phyloP scores from a whole-genome alignment of 345 rosid species.

The Eucalyptus erythrocorys region DNA sequence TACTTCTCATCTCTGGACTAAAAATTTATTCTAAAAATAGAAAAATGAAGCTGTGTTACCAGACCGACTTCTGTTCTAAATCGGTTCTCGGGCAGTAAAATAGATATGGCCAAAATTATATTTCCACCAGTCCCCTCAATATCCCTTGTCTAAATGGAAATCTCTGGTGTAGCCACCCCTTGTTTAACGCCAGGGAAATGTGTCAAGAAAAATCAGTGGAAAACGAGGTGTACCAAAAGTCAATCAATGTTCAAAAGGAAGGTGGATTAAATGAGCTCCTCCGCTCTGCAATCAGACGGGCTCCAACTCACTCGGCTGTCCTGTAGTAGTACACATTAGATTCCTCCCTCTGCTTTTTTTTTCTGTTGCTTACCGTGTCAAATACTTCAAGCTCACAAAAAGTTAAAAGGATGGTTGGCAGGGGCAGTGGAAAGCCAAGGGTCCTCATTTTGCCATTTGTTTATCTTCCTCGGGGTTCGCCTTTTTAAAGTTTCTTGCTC shows the following conservation, averaged over 20 bases:
- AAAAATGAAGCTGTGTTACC: too few species aligned
- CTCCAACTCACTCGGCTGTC: constrained; percentile 1
- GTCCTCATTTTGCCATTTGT: background rate
- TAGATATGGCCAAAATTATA: too few species aligned
- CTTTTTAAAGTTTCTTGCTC: background rate
- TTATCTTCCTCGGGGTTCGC: background rate
- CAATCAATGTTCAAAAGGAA: background rate
- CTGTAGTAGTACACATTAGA: background rate
- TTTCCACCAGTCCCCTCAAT: too few species aligned
- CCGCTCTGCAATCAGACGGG: background rate
- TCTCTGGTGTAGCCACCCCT: background rate
- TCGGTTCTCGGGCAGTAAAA: too few species aligned
- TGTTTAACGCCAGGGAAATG: background rate
- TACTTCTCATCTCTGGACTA: too few species aligned
- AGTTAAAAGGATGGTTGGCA: background rate
- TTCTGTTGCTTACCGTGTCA: background rate
- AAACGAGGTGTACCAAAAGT: background rate
- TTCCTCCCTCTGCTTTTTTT: background rate
- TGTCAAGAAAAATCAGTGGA: background rate
- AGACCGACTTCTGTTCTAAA: accelerated
- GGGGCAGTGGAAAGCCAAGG: background rate
- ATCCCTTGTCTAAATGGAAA: background rate
- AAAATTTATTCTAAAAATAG: too few species aligned
- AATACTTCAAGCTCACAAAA: background rate
- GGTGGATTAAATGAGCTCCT: background rate